These are phyloP conservation scores for Tetracentron sinense DNA, from an alignment of 164 flowering plant genomes.

Conservation along the genomic window DNA sequence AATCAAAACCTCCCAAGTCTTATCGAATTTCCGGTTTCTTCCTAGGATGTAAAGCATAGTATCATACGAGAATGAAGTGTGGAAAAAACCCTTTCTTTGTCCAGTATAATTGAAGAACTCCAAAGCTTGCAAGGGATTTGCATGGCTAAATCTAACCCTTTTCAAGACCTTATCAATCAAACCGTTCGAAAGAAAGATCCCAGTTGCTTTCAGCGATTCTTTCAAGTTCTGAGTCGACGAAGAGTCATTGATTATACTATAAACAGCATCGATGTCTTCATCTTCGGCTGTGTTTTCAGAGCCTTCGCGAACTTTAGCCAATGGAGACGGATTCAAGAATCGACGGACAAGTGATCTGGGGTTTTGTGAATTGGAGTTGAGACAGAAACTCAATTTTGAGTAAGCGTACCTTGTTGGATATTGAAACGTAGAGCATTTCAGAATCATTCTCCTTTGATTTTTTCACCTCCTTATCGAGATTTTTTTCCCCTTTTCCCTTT, in stretches of 20 bases:
- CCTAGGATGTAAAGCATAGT: conserved; percentile 80
- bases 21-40: conserved; percentile 49
- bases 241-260: conserved; percentile 35
- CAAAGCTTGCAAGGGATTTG: conserved; percentile 59
- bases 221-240: conserved; percentile 31
- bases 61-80: conserved; percentile 56
- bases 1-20: conserved; percentile 55
- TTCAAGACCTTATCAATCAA: conserved; percentile 64
- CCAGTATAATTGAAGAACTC: conserved; percentile 53
- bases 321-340: too few species aligned
- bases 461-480: background rate
- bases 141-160: conserved; percentile 74
- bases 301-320: too few species aligned
- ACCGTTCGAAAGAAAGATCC: conserved; percentile 55
- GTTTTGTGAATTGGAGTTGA: conserved; percentile 8
- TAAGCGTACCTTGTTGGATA: conserved; percentile 23
- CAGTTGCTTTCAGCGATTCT: conserved; percentile 39
- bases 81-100: conserved; percentile 51
- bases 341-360: conserved; percentile 12
- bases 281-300: conserved; percentile 10
- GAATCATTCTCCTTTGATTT: conserved; percentile 1
- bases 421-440: conserved; percentile 5
- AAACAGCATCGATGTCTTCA: conserved; percentile 36
- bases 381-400: background rate
- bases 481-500: background rate